phyloP scores from a whole-genome alignment of 2,329 filamentous ascomycete species.

The Fulvia fulva region DNA sequence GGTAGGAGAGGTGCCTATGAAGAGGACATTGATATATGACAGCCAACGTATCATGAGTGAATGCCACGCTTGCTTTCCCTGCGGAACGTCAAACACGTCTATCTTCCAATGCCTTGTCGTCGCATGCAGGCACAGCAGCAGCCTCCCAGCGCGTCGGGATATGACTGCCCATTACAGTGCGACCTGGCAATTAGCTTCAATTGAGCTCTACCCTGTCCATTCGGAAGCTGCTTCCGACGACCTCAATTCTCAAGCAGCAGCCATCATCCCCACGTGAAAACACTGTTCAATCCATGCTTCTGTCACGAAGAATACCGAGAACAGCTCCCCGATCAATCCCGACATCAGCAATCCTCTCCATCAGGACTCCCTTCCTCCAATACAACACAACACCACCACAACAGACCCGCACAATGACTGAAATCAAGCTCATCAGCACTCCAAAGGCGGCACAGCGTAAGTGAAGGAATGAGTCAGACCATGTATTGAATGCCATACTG shows the following conservation, averaged over 20 bases:
- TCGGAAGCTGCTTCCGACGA: neutral
- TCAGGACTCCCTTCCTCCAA: neutral
- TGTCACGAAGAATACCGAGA: neutral
- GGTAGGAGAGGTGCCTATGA: slow-evolving; percentile 15
- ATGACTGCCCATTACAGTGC: neutral
- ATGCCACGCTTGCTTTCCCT: too few species aligned
- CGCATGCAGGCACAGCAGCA: neutral
- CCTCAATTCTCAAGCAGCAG: neutral
- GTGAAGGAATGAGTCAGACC: slow-evolving; percentile 14
- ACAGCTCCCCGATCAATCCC: neutral
- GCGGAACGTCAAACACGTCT: neutral
- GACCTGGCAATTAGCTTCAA: neutral
- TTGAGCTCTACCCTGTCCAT: neutral
- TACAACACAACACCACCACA: neutral
- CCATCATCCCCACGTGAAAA: neutral
- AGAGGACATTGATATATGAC: slow-evolving; percentile 23
- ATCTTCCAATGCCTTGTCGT: neutral
- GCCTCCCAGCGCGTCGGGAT: neutral
- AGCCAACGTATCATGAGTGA: slow-evolving; percentile 2
- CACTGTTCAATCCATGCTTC: neutral
- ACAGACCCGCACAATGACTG: slow-evolving; percentile 36
- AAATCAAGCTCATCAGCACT: slow-evolving; percentile 43
- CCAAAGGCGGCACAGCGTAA: slow-evolving; percentile 42
- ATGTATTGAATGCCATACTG: neutral
- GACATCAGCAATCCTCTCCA: neutral